Base-by-base conservation (phyloP, 208 protist genomes). In the Porcisia hertigi region DNA sequence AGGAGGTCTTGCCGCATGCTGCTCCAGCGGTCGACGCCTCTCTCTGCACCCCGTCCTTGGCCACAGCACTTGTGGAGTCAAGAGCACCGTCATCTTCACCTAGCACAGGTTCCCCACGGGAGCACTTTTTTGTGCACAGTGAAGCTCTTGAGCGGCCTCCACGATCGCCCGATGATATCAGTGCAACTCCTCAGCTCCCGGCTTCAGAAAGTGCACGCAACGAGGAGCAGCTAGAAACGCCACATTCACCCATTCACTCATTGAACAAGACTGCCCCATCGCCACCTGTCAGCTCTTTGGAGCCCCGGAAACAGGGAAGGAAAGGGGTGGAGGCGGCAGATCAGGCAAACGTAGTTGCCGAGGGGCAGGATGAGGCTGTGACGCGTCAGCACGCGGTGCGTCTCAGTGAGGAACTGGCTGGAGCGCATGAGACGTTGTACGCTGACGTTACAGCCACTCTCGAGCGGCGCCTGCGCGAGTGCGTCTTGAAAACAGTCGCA, bases 401-500 rank as follows among this genome's bases (percentile, higher is more conserved):
- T 23, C 59, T 80, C 23, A 43, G 57, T 18, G 54, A 71, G 36
- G 58, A 76, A 59, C 69, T 75, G 20, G 59, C 64, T 5, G 73
- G 73, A 58, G 75, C 69, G 23, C 49, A 63, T 11, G 66, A 77
- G 36, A 72, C 23, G n/a, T 23, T 69, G 16, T 64, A 83, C 3
- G 75, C 81, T 12, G 76, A 85, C 39, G 49, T 87, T 18, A 79
- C 87, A 9, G 80, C 87, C 12, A 41, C 60, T 0, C 71, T 94
- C 1, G 87, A 89, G 43, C 81, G 79, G 1, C 91, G 88, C 52
- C 58, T 95, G 53, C 80, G 86, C 8, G 57, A 75, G 34, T 82
- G 80, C n/a, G 88, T 84, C 0, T 65, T 87, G 23, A 88, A 92
- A 71, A 79, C 83, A 23, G 79, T 85, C 55, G 83, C 86, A 2